Conservation (phyloP, 208 protist genomes). For the Herpetomonas tarakana region DNA sequence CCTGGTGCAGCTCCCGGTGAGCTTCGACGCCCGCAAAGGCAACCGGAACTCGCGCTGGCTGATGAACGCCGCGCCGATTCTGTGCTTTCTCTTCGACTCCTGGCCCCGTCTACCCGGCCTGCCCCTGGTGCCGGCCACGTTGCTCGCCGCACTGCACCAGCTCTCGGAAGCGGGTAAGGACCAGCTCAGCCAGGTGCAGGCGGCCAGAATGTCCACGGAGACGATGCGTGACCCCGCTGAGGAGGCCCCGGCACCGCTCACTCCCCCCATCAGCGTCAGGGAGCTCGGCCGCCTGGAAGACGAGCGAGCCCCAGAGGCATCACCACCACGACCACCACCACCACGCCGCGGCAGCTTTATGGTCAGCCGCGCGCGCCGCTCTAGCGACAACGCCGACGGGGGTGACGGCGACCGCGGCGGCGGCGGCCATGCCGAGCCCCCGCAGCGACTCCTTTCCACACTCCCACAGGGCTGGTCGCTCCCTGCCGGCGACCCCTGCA, state of each 20-base stretch:
- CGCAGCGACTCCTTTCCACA: no score
- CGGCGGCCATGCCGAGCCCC: no score
- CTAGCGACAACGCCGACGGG: background rate
- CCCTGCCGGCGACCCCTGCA: background rate
- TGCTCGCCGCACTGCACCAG: slow-evolving; percentile 27
- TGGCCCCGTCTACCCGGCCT: slow-evolving; percentile 30
- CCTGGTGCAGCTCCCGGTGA: slow-evolving; percentile 27
- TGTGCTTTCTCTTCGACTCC: slow-evolving; percentile 38
- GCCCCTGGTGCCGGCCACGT: slow-evolving; percentile 26
- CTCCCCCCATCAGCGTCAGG: no score
- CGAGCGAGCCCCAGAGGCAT: no score
- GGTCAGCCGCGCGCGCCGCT: background rate
- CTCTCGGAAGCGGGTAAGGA: slow-evolving; percentile 23
- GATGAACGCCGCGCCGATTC: slow-evolving; percentile 20
- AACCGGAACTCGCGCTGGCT: slow-evolving; percentile 12
- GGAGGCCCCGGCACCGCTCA: no score
- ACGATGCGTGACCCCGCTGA: background rate
- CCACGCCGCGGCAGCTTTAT: background rate
- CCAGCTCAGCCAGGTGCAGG: slow-evolving; percentile 13
- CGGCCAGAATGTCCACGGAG: background rate
- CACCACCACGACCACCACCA: no score
- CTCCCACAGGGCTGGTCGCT: no score
- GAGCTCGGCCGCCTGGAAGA: no score
- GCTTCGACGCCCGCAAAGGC: slow-evolving; percentile 17
- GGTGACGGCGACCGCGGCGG: background rate